Evolutionary conservation across 495 filamentous ascomycete genomes (phyloP).

Genomic region (Hypoxylon subgilvum): DNA sequence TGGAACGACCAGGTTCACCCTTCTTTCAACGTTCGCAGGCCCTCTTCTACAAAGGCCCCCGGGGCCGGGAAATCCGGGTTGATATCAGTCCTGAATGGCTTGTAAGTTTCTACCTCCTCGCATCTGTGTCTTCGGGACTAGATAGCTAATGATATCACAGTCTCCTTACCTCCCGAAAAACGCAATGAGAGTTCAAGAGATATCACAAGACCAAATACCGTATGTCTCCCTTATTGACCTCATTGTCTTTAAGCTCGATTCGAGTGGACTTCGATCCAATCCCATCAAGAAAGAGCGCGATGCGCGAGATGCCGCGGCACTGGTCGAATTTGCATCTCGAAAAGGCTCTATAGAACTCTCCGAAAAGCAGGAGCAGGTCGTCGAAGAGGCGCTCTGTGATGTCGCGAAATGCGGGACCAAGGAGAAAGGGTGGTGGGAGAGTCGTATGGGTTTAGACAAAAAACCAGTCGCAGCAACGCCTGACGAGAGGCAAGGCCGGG

Average conservation of each 20-base stretch:
- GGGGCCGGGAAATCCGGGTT: slow-evolving; percentile 23
- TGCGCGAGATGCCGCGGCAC: slow-evolving; percentile 26
- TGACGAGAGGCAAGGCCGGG: background rate
- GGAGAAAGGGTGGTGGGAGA: slow-evolving; percentile 38
- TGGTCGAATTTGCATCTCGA: slow-evolving; percentile 19
- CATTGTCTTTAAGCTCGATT: slow-evolving; percentile 37
- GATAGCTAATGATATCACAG: slow-evolving; percentile 11
- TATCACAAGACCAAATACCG: slow-evolving; percentile 23
- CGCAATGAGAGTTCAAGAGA: slow-evolving; percentile 22
- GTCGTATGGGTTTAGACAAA: slow-evolving; percentile 14
- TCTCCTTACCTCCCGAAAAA: slow-evolving; percentile 32
- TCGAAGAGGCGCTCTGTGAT: slow-evolving; percentile 37
- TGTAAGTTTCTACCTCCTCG: slow-evolving; percentile 16
- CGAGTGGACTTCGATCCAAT: slow-evolving; percentile 28
- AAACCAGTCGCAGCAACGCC: background rate
- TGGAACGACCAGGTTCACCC: slow-evolving; percentile 34
- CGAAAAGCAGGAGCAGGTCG: slow-evolving; percentile 31
- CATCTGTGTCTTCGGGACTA: background rate
- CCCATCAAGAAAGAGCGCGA: slow-evolving; percentile 26
- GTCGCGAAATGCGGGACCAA: slow-evolving; percentile 27
- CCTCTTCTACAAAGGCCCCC: slow-evolving; percentile 27
- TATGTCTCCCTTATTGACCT: slow-evolving; percentile 37
- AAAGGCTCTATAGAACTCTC: slow-evolving; percentile 15
- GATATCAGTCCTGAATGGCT: slow-evolving; percentile 32
- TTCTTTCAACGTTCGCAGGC: slow-evolving; percentile 23